Evolutionary conservation across 73 alveolate species (phyloP), one percentile per base, ranked within the genome.

Genomic region (Blepharisma stoltei): DNA sequence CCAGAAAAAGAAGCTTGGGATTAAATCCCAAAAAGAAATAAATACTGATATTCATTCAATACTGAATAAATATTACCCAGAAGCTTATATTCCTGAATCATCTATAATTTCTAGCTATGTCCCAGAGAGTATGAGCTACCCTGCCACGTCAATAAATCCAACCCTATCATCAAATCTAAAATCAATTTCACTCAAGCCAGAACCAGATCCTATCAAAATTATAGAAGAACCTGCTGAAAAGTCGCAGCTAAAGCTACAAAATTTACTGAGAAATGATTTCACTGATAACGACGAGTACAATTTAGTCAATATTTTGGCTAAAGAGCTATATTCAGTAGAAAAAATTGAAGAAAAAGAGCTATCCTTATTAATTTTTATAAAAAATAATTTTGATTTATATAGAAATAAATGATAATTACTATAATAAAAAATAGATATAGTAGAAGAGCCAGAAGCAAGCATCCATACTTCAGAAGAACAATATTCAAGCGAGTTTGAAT

Each of bases 21-120:
- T 60, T 18, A n/a, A n/a, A 9, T 18, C 73, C 5, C 18, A 60
- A 8, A 60, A 60, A 25, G 49, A 60, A 60, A 60, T 60, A 25
- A 60, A 60, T 9, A 1, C 14, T 9, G 73, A 60, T 60, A 60
- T 60, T 25, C 73, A 60, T 25, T 8, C n/a, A 38, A 60, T 60
- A 14, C 45, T 60, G 38, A 8, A 14, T 14, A 60, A 60, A 25
- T 60, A 60, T 25, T 60, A 60, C 73, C 73, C 73, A 8, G 73
- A 60, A 60, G 73, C 73, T 60, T 60, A 60, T 60, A 38, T 60
- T 25, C 73, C 73, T 60, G 73, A 25, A 8, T 0, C 0, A 0
- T 1, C 23, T 25, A 25, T 9, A 60, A 32, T 32, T 32, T 14
- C 37, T 9, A 25, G 46, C 18, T n/a, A 14, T 8, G 5, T 60